A percentile compares a stretch with the other conserved stretches of the same genome.
Conservation (phyloP, 208 protist genomes). For the Naegleria lovaniensis region DNA sequence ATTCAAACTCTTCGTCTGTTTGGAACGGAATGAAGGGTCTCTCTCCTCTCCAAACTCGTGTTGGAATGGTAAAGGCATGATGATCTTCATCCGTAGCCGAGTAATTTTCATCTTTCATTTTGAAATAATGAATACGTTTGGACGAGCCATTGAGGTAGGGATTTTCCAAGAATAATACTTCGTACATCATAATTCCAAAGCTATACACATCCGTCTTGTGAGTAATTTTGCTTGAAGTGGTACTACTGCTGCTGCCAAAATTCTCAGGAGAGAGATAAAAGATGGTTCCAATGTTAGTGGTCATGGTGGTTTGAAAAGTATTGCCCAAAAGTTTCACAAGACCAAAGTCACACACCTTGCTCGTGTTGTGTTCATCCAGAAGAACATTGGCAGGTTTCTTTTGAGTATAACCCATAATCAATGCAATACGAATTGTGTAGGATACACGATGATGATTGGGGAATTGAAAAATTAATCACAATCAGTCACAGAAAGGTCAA, state of each 20-base stretch:
- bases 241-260: no score
- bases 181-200: neutral
- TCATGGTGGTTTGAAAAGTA: neutral
- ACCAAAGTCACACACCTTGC: slow-evolving; percentile 5
- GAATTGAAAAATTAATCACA: no score
- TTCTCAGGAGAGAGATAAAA: neutral
- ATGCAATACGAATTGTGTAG: no score
- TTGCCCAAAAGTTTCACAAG: neutral
- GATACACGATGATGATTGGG: no score
- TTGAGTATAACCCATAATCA: no score
- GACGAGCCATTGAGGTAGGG: no score
- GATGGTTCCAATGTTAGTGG: neutral
- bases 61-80: no score
- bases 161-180: neutral
- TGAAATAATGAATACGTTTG: no score
- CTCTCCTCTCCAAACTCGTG: neutral
- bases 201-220: neutral
- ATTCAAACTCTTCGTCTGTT: neutral
- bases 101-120: no score
- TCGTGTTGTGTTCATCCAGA: neutral
- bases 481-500: no score
- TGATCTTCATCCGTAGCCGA: no score
- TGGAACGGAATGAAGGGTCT: neutral
- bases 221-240: no score
- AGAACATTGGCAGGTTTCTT: neutral